A percentile compares a stretch with the other conserved stretches of the same genome.
These are phyloP conservation scores for Mortierella antarctica DNA, from an alignment of 192 early-diverging fungal genomes.

Conservation along the genomic window DNA sequence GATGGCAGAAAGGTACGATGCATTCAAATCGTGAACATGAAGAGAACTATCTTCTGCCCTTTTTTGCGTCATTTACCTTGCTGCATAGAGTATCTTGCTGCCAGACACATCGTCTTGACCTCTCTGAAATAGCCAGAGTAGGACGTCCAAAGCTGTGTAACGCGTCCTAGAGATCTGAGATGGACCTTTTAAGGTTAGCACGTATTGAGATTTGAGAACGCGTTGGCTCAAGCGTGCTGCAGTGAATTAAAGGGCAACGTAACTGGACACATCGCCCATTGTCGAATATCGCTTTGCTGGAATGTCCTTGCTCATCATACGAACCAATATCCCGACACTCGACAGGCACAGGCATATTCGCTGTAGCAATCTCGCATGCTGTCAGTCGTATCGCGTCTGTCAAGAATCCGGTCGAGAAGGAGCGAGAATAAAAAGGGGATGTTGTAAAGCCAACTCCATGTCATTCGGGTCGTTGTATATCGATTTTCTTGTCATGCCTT, in stretches of 20 bases:
- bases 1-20: too few relatives aligned
- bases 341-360: slow-evolving; percentile 44
- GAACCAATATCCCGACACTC: slow-evolving; percentile 29
- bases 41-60: neutral
- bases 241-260: neutral
- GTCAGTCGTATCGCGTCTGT: slow-evolving; percentile 52
- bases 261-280: slow-evolving; percentile 49
- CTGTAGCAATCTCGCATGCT: slow-evolving; percentile 51
- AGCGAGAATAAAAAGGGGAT: neutral
- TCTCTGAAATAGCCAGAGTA: slow-evolving; percentile 58
- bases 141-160: slow-evolving; percentile 56
- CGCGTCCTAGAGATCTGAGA: slow-evolving; percentile 34
- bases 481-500: neutral
- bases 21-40: neutral
- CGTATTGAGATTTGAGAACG: neutral
- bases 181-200: neutral
- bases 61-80: slow-evolving; percentile 22
- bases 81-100: slow-evolving; percentile 41
- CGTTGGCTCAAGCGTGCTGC: neutral
- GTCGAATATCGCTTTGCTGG: neutral
- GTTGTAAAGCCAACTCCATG: neutral
- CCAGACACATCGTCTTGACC: slow-evolving; percentile 55
- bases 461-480: neutral
- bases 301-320: neutral
- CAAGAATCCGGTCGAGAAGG: neutral